Conservation (phyloP, 805 yeast species). For the Yamadazyma phyllophila region DNA sequence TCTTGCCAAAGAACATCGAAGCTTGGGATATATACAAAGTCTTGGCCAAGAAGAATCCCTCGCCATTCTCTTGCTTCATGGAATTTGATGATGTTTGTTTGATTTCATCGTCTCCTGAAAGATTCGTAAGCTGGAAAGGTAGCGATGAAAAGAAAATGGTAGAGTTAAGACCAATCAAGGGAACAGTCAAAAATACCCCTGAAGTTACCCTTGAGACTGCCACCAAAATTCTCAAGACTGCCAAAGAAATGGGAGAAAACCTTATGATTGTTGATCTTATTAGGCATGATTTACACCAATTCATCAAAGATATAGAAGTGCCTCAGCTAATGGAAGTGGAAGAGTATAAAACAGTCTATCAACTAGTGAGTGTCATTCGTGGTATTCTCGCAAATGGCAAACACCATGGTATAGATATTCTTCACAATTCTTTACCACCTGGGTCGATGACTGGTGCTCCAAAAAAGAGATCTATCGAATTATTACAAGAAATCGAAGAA, state of each 20-base stretch:
- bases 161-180: constrained; percentile 93
- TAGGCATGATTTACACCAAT: constrained; percentile 80
- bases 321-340: constrained; percentile 85
- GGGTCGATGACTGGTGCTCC: constrained; percentile 99
- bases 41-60: constrained; percentile 72
- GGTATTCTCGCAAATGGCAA: constrained; percentile 46
- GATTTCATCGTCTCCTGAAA: constrained; percentile 90
- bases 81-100: constrained; percentile 62
- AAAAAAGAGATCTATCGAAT: constrained; percentile 84
- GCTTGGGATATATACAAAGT: constrained; percentile 83
- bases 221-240: constrained; percentile 62
- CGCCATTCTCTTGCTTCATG: constrained; percentile 87
- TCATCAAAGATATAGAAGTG: constrained; percentile 65
- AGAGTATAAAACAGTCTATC: constrained; percentile 88
- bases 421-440: constrained; percentile 83
- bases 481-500: constrained; percentile 60
- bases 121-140: constrained; percentile 79
- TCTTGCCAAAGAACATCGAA: constrained; percentile 45
- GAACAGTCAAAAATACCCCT: constrained; percentile 75
- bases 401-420: constrained; percentile 73
- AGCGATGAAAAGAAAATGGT: constrained; percentile 41
- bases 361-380: constrained; percentile 82
- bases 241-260: constrained; percentile 94
- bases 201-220: constrained; percentile 60
- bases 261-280: constrained; percentile 95